A percentile compares a stretch with the other conserved stretches of the same genome.
phyloP scores from a whole-genome alignment of 1,284 basidiomycete genomes.

The Ganoderma lucidum region DNA sequence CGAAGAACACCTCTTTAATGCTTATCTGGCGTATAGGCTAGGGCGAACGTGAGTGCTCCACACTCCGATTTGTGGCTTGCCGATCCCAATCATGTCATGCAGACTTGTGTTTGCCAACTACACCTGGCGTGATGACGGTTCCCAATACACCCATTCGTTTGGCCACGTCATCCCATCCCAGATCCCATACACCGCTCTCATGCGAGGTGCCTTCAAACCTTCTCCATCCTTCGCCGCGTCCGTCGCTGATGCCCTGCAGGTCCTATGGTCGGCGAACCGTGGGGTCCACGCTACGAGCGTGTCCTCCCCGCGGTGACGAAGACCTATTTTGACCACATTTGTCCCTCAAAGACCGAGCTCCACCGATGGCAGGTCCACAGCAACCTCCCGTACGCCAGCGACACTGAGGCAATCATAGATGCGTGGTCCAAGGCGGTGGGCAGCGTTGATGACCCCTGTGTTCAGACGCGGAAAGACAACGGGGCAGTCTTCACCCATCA shows the following conservation, averaged over 20 bases:
- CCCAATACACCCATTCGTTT: slow-evolving; percentile 42
- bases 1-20: slow-evolving; percentile 59
- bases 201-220: slow-evolving; percentile 47
- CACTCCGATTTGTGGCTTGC: neutral
- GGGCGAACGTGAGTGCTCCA: slow-evolving; percentile 49
- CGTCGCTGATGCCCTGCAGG: slow-evolving; percentile 34
- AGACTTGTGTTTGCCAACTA: slow-evolving; percentile 67
- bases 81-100: neutral
- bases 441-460: slow-evolving; percentile 27
- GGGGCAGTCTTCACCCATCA: slow-evolving; percentile 45
- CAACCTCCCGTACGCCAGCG: slow-evolving; percentile 1
- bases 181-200: slow-evolving; percentile 67
- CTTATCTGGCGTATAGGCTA: slow-evolving; percentile 53
- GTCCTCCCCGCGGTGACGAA: slow-evolving; percentile 40
- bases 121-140: slow-evolving; percentile 53
- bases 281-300: slow-evolving; percentile 26
- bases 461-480: slow-evolving; percentile 23
- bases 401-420: neutral
- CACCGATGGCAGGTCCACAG: neutral
- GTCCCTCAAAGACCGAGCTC: slow-evolving; percentile 3
- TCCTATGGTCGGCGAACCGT: slow-evolving; percentile 49
- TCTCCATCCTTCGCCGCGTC: neutral
- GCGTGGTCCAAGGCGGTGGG: slow-evolving; percentile 15
- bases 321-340: slow-evolving; percentile 43
- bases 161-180: slow-evolving; percentile 56